phyloP scores from a whole-genome alignment of 2,329 filamentous ascomycete genomes.

The Phialocephala sp. region DNA sequence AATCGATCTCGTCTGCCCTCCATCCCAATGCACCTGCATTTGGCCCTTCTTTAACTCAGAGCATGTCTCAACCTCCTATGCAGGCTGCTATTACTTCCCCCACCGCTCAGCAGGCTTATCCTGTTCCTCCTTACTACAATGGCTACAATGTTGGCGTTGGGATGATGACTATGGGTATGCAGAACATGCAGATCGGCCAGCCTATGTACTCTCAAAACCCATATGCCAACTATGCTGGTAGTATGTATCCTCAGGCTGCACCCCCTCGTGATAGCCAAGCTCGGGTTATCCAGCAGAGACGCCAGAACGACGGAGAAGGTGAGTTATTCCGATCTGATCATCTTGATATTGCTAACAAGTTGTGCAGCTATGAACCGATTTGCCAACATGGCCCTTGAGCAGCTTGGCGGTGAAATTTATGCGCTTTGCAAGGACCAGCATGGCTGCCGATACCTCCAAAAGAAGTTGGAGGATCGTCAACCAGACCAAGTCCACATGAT shows the following conservation, averaged over 20 bases:
- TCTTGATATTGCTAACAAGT: slow-evolving; percentile 26
- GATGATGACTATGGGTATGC: slow-evolving; percentile 72
- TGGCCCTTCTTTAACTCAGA: slow-evolving; percentile 62
- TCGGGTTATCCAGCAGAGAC: slow-evolving; percentile 76
- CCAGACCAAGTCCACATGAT: slow-evolving; percentile 88
- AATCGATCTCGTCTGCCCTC: slow-evolving; percentile 71
- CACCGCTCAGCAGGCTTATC: slow-evolving; percentile 37
- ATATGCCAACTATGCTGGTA: slow-evolving; percentile 49
- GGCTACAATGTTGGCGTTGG: slow-evolving; percentile 48
- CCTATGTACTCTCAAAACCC: slow-evolving; percentile 61
- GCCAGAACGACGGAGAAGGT: slow-evolving; percentile 76
- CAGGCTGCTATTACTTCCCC: slow-evolving; percentile 38
- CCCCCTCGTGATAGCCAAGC: slow-evolving; percentile 76
- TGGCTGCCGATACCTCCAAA: slow-evolving; percentile 94
- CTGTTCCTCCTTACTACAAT: slow-evolving; percentile 46
- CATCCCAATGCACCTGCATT: slow-evolving; percentile 84
- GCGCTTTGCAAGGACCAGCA: slow-evolving; percentile 96
- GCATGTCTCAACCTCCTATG: slow-evolving; percentile 39
- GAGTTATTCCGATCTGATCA: slow-evolving; percentile 37
- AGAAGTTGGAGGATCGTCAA: slow-evolving; percentile 91
- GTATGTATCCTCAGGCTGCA: slow-evolving; percentile 47
- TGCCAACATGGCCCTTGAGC: slow-evolving; percentile 81
- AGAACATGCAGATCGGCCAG: slow-evolving; percentile 63
- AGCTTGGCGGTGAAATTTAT: slow-evolving; percentile 83
- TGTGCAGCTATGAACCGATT: slow-evolving; percentile 74